Evolutionary conservation across 768 basidiomycete species (phyloP), one percentile per base, ranked within the genome.

Genomic region (Lactarius deliciosus): DNA sequence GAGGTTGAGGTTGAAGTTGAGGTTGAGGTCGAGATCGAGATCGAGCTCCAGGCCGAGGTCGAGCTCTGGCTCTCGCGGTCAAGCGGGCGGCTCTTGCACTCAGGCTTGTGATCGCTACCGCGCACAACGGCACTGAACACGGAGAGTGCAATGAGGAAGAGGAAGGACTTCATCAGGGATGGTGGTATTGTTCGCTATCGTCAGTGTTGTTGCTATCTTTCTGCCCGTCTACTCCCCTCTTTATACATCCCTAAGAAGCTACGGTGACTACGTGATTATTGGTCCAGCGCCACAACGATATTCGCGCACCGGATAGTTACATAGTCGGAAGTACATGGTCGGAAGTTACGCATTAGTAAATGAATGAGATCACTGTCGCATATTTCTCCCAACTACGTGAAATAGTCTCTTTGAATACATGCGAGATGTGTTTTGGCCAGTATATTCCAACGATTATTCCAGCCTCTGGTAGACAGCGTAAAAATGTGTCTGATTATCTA

Each of bases 221-320:
- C 13, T 53, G 5, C 6, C 50, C 13, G n/a, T 25, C 30, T 36
- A 20, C 41, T 2, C 15, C 6, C 3, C 41, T 54, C 18, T 65
- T 65, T 65, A 61, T 61, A 61, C n/a, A 1, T 38, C n/a, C 11
- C 8, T 56, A 32, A 28, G 53, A 50, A 50, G 45, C 22, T 25
- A 50, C 15, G 50, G 6, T 16, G 13, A 53, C 50, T n/a, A 7
- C 50, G n/a, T 15, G 25, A 28, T 11, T n/a, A 11, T 15, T 22
- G 25, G 22, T 53, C 13, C 22, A 25, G 22, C 25, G 22, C 13
- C 50, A 18, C 45, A 10, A 47, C 41, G 50, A 9, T 25, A 25
- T 2, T 53, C 3, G 25, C 50, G 25, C 50, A 25, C 11, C 50
- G 22, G 47, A 25, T 25, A 5, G 47, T 13, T 11, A 38, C 36